These are phyloP conservation scores for Globisporangium sylvaticum DNA, from an alignment of 352 stramenopile genomes.

Conservation along the genomic window DNA sequence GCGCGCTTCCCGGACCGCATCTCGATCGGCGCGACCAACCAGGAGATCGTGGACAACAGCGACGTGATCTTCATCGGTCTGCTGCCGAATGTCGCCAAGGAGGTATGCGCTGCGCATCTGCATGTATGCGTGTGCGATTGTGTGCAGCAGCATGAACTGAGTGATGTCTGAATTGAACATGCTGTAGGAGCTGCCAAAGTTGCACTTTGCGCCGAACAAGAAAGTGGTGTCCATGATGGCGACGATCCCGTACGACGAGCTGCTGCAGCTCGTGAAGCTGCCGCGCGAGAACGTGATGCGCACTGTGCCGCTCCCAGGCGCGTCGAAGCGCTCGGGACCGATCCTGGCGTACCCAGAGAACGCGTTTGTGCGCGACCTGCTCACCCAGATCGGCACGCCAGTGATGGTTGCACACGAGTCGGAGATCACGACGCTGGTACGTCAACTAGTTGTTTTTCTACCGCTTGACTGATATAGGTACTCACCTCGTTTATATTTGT, in stretches of 20 bases:
- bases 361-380: slow-evolving; percentile 56
- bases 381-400: slow-evolving; percentile 75
- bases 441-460: no score
- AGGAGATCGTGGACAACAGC: slow-evolving; percentile 80
- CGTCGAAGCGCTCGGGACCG: slow-evolving; percentile 70
- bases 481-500: neutral
- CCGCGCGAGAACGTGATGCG: slow-evolving; percentile 73
- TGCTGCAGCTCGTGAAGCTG: slow-evolving; percentile 65
- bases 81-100: slow-evolving; percentile 62
- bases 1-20: slow-evolving; percentile 65
- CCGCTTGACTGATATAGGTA: no score
- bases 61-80: slow-evolving; percentile 83
- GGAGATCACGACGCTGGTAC: slow-evolving; percentile 79
- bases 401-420: slow-evolving; percentile 75
- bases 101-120: slow-evolving; percentile 13
- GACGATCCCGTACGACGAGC: slow-evolving; percentile 83
- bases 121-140: neutral
- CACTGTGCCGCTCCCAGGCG: slow-evolving; percentile 67
- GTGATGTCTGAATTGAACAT: neutral
- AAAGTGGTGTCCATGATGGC: slow-evolving; percentile 86
- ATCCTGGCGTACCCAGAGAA: slow-evolving; percentile 81
- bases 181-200: slow-evolving; percentile 55
- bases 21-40: slow-evolving; percentile 61
- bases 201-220: slow-evolving; percentile 61
- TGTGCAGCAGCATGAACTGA: slow-evolving; percentile 1